Evolutionary conservation across 2,329 filamentous ascomycete genomes (phyloP).

Genomic region (Cercospora citrullina): DNA sequence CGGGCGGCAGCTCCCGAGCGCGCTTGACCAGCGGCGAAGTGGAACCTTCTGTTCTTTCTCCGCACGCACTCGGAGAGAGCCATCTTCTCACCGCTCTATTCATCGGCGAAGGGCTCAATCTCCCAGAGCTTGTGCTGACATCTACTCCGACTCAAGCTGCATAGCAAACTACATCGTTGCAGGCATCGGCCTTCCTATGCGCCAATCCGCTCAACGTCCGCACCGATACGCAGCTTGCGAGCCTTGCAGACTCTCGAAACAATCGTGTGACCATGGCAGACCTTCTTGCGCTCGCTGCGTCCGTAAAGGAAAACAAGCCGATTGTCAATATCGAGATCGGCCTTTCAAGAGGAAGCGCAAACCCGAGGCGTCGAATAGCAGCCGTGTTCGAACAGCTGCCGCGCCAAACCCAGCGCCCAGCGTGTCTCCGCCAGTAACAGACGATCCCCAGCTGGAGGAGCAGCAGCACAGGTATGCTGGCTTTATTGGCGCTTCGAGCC

Average conservation of each 20-base stretch:
- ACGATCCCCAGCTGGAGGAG: not conserved
- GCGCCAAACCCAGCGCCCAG: not conserved
- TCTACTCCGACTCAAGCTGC: too few species aligned
- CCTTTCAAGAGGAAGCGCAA: not conserved
- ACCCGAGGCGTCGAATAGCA: not conserved
- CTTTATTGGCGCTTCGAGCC: not conserved
- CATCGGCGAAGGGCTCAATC: too few species aligned
- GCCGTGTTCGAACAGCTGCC: not conserved
- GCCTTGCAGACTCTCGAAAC: not conserved
- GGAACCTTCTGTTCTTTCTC: not conserved
- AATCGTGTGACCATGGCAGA: not conserved
- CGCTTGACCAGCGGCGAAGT: not conserved
- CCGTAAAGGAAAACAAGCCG: not conserved
- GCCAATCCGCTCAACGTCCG: not conserved
- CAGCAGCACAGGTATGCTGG: not conserved
- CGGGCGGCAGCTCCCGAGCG: not conserved
- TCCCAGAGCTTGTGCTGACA: too few species aligned
- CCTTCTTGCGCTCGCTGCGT: not conserved
- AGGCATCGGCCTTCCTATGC: not conserved
- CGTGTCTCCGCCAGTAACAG: not conserved
- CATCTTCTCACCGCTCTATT: too few species aligned
- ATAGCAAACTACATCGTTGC: not conserved
- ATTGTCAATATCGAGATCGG: not conserved
- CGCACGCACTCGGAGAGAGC: too few species aligned
- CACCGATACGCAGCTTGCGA: not conserved